These are phyloP conservation scores for Dendryphion nanum DNA, from an alignment of 2,329 filamentous ascomycete genomes.

Conservation along the genomic window DNA sequence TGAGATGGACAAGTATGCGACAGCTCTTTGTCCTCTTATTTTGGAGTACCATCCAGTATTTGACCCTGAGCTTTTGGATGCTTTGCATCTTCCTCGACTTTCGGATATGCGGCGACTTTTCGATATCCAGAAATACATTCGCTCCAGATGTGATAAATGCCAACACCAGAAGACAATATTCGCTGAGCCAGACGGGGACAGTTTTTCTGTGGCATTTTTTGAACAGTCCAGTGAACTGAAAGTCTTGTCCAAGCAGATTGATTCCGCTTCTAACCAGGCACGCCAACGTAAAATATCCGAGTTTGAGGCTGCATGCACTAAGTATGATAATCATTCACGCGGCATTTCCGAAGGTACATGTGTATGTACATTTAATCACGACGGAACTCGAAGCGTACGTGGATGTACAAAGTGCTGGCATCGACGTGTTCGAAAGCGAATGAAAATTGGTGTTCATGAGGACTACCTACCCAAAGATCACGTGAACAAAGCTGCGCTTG, in stretches of 20 bases:
- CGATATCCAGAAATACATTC: conserved; percentile 50
- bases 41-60: conserved; percentile 53
- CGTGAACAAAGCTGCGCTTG: conserved; percentile 35
- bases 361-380: conserved; percentile 9
- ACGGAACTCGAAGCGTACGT: conserved; percentile 9
- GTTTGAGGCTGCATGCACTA: no score
- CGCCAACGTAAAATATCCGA: no score
- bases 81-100: conserved; percentile 49
- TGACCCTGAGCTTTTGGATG: conserved; percentile 49
- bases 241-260: no score
- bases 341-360: conserved; percentile 36
- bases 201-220: no score
- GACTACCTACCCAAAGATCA: conserved; percentile 44
- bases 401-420: conserved; percentile 48
- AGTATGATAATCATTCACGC: conserved; percentile 40
- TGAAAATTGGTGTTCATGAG: conserved; percentile 50
- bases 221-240: no score
- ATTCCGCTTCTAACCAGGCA: no score
- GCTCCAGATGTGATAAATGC: conserved; percentile 28
- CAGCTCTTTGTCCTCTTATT: conserved; percentile 47
- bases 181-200: conserved; percentile 38
- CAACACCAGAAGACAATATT: conserved; percentile 44
- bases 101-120: conserved; percentile 52
- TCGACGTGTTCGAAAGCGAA: no score
- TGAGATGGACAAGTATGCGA: conserved; percentile 50